Conservation (phyloP, 371 early-diverging fungal species). For the Rhizopus delemar region DNA sequence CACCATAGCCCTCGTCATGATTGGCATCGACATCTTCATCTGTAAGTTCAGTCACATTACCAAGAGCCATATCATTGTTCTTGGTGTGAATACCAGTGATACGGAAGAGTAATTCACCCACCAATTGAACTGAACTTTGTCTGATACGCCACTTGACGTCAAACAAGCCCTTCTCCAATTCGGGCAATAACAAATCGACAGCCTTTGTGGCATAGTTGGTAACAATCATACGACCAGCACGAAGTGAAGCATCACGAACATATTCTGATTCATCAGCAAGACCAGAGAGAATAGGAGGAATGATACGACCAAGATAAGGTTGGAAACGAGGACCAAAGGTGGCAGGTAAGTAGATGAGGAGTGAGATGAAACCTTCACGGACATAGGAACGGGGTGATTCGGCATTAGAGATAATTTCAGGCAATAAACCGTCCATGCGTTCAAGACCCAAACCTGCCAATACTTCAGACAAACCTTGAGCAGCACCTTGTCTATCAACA, state of each 20-base stretch:
- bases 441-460: slow-evolving; percentile 88
- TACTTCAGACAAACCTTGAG: slow-evolving; percentile 95
- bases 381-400: slow-evolving; percentile 74
- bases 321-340: slow-evolving; percentile 91
- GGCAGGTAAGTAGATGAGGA: slow-evolving; percentile 93
- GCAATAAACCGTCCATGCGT: slow-evolving; percentile 86
- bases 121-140: slow-evolving; percentile 89
- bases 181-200: slow-evolving; percentile 88
- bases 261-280: slow-evolving; percentile 95
- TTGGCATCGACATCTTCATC: slow-evolving; percentile 61
- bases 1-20: slow-evolving; percentile 49
- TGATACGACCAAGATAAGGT: slow-evolving; percentile 83
- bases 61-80: slow-evolving; percentile 41
- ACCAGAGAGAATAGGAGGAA: slow-evolving; percentile 87
- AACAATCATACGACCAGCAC: slow-evolving; percentile 92
- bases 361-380: slow-evolving; percentile 95
- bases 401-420: slow-evolving; percentile 86
- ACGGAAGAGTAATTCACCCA: slow-evolving; percentile 92
- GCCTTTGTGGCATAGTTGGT: slow-evolving; percentile 86
- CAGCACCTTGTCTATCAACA: slow-evolving; percentile 95
- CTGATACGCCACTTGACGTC: slow-evolving; percentile 95
- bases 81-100: slow-evolving; percentile 84
- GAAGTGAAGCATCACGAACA: slow-evolving; percentile 90
- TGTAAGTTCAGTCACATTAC: slow-evolving; percentile 45
- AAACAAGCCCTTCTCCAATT: slow-evolving; percentile 87